Base-by-base conservation (phyloP, 805 yeast species). In the Cyberlindnera maclurae region DNA sequence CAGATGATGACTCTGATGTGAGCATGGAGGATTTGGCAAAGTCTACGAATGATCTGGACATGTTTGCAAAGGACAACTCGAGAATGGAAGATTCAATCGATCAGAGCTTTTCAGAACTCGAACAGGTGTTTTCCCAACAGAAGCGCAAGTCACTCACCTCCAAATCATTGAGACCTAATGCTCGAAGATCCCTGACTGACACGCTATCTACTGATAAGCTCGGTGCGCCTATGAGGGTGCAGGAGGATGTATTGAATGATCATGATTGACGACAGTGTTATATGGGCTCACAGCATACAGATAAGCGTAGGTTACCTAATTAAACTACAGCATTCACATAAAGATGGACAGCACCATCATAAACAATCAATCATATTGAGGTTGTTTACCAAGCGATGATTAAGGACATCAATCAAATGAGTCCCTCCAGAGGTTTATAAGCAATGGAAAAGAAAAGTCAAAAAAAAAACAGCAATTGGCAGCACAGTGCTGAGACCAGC, bases 141-240 rank as follows among this genome's bases (percentile, higher is more conserved):
- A 54, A 49, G 42, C 43, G 54, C 29, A 47, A 39, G 35, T 52
- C 59, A 4, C 41, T 55, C 16, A 54, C 59, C 1, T 50, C 57
- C 2, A 44, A 40, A 24, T 13, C 47, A 15, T 42, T 54, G 38
- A 50, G 44, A 32, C 55, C 57, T 9, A 26, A 12, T 24, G 24
- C 26, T 3, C 39, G 38, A 22, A 34, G 36, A 13, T 41, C 47
- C 12, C 37, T 38, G 13, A 18, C 33, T 3, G 36, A 29, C 13
- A 24, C 13, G 3, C 12, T 18, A n/a, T 16, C 27, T 11, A 18
- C 34, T 12, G 34, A 29, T 13, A 43, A 41, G 2, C 42, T 48
- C 20, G 52, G 52, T 28, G 49, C 52, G 12, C 52, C 52, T 4
- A 22, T 42, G 1, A 37, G 52, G 15, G 29, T 48, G 2, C 29